Percentiles rank a stretch among this genome's conserved stretches.
These are phyloP conservation scores for Trypanosoma vivax DNA, from an alignment of 208 protist species.

Conservation along the genomic window DNA sequence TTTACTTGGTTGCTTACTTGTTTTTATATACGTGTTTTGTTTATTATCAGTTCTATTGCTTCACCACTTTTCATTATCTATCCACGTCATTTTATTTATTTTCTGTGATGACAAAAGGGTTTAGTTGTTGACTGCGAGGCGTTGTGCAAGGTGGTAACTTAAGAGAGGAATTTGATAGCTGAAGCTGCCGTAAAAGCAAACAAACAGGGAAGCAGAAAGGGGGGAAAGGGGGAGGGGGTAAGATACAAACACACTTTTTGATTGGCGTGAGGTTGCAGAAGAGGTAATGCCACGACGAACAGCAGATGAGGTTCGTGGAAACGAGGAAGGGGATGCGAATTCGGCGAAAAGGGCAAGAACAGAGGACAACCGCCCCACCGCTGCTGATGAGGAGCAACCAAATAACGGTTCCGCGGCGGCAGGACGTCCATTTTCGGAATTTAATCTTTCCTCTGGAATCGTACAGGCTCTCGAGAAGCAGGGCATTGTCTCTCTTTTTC, in stretches of 20 bases:
- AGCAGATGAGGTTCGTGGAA: constrained; percentile 21
- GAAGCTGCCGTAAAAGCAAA: too few species aligned
- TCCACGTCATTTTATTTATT: too few species aligned
- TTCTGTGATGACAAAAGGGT: too few species aligned
- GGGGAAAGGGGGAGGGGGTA: constrained; percentile 4
- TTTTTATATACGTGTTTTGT: neutral
- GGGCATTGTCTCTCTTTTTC: constrained; percentile 88
- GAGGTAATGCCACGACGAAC: constrained; percentile 26
- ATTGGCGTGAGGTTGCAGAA: too few species aligned
- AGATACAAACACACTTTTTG: constrained; percentile 12
- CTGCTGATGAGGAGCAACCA: constrained; percentile 26
- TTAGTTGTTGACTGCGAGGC: too few species aligned
- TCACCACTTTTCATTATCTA: too few species aligned
- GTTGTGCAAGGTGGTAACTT: too few species aligned
- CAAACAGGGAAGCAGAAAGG: constrained; percentile 1
- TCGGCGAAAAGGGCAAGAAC: constrained; percentile 18
- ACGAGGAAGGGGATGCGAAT: constrained; percentile 22
- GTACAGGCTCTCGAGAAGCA: constrained; percentile 60
- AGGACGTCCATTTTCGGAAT: constrained; percentile 73
- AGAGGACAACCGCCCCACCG: constrained; percentile 6
- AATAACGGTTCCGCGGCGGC: constrained; percentile 67
- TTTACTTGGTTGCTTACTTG: neutral
- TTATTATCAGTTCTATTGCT: neutral
- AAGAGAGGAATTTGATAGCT: too few species aligned
- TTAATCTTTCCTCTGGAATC: constrained; percentile 61